phyloP scores from a whole-genome alignment of 1,284 basidiomycete genomes.

The Trametes hirsuta region DNA sequence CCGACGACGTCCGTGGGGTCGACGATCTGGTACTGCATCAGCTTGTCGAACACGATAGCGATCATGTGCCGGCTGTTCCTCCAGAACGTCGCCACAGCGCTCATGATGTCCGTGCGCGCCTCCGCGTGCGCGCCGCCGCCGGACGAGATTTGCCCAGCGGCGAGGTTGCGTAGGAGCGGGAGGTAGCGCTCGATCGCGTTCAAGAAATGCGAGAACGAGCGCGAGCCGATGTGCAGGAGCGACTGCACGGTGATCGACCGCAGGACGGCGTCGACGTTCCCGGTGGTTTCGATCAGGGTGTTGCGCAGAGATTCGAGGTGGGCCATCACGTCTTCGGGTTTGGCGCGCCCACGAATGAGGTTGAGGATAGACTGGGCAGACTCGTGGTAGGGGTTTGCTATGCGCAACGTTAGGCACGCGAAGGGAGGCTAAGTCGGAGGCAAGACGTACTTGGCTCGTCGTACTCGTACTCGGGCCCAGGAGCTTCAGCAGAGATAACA shows the following conservation, averaged over 20 bases:
- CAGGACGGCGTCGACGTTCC: slow-evolving; percentile 69
- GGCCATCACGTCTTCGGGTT: slow-evolving; percentile 78
- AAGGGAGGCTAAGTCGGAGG: neutral
- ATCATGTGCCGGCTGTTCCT: slow-evolving; percentile 82
- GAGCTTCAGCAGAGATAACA: slow-evolving; percentile 75
- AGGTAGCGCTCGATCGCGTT: slow-evolving; percentile 98
- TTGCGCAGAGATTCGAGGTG: slow-evolving; percentile 75
- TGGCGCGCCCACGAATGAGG: slow-evolving; percentile 78
- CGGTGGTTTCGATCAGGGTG: slow-evolving; percentile 58
- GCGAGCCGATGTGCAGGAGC: slow-evolving; percentile 87
- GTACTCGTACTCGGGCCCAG: slow-evolving; percentile 85
- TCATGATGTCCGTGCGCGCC: slow-evolving; percentile 73
- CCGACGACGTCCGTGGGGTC: slow-evolving; percentile 91
- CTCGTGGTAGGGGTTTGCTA: slow-evolving; percentile 78
- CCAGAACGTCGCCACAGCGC: slow-evolving; percentile 80
- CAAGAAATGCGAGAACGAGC: slow-evolving; percentile 97
- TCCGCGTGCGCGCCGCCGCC: slow-evolving; percentile 50
- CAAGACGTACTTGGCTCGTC: slow-evolving; percentile 56
- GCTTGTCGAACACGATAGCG: slow-evolving; percentile 92
- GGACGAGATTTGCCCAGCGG: slow-evolving; percentile 44
- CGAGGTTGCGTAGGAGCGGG: slow-evolving; percentile 80
- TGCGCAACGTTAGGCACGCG: slow-evolving; percentile 1
- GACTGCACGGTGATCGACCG: slow-evolving; percentile 89
- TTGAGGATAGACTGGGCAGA: slow-evolving; percentile 82
- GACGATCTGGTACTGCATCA: slow-evolving; percentile 98